Evolutionary conservation across 805 yeast species (phyloP), one percentile per base, ranked within the genome.

Genomic region (Hanseniaspora taiwanica): DNA sequence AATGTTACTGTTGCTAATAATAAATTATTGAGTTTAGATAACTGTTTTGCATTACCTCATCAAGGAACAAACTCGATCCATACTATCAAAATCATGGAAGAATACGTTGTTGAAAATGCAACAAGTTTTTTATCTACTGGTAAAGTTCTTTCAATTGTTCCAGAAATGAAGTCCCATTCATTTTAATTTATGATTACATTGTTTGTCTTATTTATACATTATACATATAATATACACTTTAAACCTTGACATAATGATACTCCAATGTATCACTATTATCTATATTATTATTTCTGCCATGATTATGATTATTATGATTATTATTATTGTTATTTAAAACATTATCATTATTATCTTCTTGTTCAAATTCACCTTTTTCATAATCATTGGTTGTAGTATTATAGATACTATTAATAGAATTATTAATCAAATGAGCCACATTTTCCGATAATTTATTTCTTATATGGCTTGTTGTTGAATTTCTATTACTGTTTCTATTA

Each of bases 31-130:
- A 62, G 64, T 23, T 60, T 79, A 59, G 81, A 82, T 12, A 78
- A 79, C 46, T 83, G 77, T n/a, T 67, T 81, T 10, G 72, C 82
- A 27, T 64, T 82, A 48, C 96, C 96, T 13, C 96, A 86, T 57
- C 76, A 83, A 80, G 96, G 95, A 21, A 83, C 95, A 0, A 76
- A 76, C 55, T 66, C 89, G 4, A 60, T 61, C 39, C 93, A 85
- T 60, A 81, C 94, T 3, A 73, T 81, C 52, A 62, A 66, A 48
- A 71, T 71, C 49, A 83, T 91, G 95, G 96, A 87, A 62, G 76
- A 73, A 49, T 74, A 74, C 56, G 84, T 79, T 24, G 76, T 82
- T 21, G 68, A 69, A 24, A 91, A 89, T 58, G 74, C 83, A 7
- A 61, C 64, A 34, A 58, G 65, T n/a, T 77, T 63, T 36, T 51